Evolutionary conservation across 495 filamentous ascomycete species (phyloP).

Genomic region (Hypoxylon trugodes): DNA sequence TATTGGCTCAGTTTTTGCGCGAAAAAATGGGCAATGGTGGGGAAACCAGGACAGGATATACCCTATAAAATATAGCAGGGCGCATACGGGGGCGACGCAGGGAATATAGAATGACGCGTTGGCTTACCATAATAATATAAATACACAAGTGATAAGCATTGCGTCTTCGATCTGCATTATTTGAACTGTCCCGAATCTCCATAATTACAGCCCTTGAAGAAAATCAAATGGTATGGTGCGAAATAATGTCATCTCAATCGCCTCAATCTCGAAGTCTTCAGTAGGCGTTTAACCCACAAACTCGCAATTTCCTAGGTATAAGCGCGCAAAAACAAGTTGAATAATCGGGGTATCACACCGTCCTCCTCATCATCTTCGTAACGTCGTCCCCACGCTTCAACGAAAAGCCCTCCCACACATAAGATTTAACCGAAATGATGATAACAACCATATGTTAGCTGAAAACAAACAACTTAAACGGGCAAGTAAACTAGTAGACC

Average conservation of each 20-base stretch:
- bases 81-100: too few species aligned
- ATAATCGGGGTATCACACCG: constrained; percentile 28
- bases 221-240: neutral
- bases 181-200: neutral
- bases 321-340: neutral
- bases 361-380: constrained; percentile 3
- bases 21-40: too few species aligned
- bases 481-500: neutral
- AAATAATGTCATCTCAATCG: neutral
- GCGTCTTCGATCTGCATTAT: neutral
- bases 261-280: neutral
- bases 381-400: constrained; percentile 1
- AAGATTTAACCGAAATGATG: neutral
- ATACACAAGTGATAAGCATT: neutral
- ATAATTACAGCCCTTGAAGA: too few species aligned
- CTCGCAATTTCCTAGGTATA: neutral
- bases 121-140: too few species aligned
- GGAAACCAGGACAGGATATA: too few species aligned
- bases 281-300: neutral
- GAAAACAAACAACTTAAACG: neutral
- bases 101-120: too few species aligned
- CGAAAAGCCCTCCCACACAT: neutral
- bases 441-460: neutral
- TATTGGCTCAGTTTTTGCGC: too few species aligned
- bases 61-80: too few species aligned